phyloP scores from a whole-genome alignment of 139 green algal species.

The Closterium sp. region DNA sequence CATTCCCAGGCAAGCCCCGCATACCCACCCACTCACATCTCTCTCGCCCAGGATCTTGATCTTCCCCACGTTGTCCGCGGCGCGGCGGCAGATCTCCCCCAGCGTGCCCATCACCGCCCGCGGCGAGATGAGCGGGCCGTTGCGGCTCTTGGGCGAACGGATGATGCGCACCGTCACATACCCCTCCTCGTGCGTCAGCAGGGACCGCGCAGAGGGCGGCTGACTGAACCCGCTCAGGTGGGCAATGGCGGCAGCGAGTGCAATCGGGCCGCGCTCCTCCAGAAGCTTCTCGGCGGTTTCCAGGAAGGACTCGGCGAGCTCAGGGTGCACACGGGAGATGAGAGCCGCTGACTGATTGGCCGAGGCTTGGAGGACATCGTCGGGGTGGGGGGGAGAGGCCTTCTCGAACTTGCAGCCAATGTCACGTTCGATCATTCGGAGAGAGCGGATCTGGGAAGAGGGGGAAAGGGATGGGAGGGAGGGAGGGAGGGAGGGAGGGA shows the following conservation, averaged over 20 bases:
- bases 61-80: constrained; percentile 47
- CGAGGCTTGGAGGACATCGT: constrained; percentile 61
- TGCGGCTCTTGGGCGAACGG: background rate
- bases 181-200: constrained; percentile 74
- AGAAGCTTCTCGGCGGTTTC: constrained; percentile 76
- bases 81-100: background rate
- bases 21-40: constrained; percentile 10
- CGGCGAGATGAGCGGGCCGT: constrained; percentile 17
- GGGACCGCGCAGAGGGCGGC: constrained; percentile 61
- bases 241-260: constrained; percentile 81
- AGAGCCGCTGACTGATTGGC: constrained; percentile 42
- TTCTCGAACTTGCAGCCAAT: constrained; percentile 32
- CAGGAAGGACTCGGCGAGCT: constrained; percentile 80
- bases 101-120: constrained; percentile 28
- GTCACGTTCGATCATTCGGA: constrained; percentile 35
- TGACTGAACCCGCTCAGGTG: constrained; percentile 80
- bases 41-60: constrained; percentile 39
- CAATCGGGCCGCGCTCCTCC: constrained; percentile 31
- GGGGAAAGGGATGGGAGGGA: background rate
- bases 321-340: constrained; percentile 72
- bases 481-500: background rate
- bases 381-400: constrained; percentile 51
- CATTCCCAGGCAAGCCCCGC: background rate
- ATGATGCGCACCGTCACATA: constrained; percentile 43
- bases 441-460: constrained; percentile 1